Conservation (phyloP, 1,284 basidiomycete genomes). For the Schizophyllum amplum region DNA sequence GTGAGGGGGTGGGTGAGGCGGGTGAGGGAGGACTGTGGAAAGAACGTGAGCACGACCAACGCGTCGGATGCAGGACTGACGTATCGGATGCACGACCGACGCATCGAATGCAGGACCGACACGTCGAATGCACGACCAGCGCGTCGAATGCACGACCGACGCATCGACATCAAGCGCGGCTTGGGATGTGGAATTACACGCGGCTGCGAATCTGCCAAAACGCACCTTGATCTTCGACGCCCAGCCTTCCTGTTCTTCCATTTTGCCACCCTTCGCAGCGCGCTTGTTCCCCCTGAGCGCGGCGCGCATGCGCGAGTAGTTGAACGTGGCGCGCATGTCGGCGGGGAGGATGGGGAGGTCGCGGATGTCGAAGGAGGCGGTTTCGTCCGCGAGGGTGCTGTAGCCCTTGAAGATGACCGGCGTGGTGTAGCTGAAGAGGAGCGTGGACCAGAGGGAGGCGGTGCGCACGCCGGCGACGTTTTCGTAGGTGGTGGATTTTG, state of each 20-base stretch:
- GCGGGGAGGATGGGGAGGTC: constrained; percentile 76
- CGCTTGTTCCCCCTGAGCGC: constrained; percentile 16
- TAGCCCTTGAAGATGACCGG: constrained; percentile 80
- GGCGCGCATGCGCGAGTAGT: constrained; percentile 43
- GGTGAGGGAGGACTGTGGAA: constrained; percentile 28
- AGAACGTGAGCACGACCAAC: too few relatives aligned
- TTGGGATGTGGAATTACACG: too few relatives aligned
- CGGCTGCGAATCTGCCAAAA: too few relatives aligned
- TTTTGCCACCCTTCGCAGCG: too few relatives aligned
- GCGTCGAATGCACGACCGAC: too few relatives aligned
- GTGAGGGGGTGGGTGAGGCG: constrained; percentile 33
- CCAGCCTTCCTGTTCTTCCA: too few relatives aligned
- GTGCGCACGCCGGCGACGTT: constrained; percentile 13
- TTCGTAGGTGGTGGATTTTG: background rate
- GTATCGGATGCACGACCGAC: too few relatives aligned
- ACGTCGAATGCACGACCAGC: too few relatives aligned
- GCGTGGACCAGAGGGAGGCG: constrained; percentile 47
- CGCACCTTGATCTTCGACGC: too few relatives aligned
- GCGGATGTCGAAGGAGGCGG: constrained; percentile 72
- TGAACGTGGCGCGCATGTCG: constrained; percentile 58
- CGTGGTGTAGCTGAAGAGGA: constrained; percentile 79
- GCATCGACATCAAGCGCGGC: too few relatives aligned
- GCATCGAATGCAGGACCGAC: too few relatives aligned
- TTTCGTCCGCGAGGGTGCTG: constrained; percentile 19
- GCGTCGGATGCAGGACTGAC: too few relatives aligned